These are phyloP conservation scores for Tylopilus balloui DNA, from an alignment of 768 basidiomycete genomes.

Conservation along the genomic window DNA sequence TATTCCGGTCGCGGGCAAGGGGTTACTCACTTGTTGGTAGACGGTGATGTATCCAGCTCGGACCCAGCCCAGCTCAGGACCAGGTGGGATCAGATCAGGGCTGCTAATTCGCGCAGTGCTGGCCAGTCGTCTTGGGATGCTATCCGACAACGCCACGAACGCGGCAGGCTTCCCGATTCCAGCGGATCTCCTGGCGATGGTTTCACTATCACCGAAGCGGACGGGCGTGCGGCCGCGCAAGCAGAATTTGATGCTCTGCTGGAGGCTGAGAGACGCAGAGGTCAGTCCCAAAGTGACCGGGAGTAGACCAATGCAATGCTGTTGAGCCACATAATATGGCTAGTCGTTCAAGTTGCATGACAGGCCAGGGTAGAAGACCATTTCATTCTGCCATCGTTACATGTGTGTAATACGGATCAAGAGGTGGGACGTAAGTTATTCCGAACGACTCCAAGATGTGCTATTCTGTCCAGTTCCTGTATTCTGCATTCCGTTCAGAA, in stretches of 20 bases:
- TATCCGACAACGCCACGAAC: slow-evolving; percentile 57
- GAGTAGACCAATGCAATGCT: background rate
- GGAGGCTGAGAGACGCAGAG: slow-evolving; percentile 49
- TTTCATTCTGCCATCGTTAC: background rate
- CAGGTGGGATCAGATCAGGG: slow-evolving; percentile 67
- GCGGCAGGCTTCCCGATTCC: slow-evolving; percentile 18
- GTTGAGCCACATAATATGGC: background rate
- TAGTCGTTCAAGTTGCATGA: background rate
- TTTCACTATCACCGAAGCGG: slow-evolving; percentile 12
- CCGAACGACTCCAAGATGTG: slow-evolving; percentile 6
- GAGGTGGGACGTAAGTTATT: slow-evolving; percentile 1
- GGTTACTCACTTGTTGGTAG: slow-evolving; percentile 2
- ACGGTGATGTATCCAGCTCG: slow-evolving; percentile 4
- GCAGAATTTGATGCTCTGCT: slow-evolving; percentile 55
- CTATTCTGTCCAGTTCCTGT: slow-evolving; percentile 4
- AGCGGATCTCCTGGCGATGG: slow-evolving; percentile 4
- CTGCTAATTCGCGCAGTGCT: slow-evolving; percentile 41
- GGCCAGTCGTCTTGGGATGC: slow-evolving; percentile 62
- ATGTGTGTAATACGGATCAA: slow-evolving; percentile 6
- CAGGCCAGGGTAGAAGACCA: background rate
- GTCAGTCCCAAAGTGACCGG: slow-evolving; percentile 20
- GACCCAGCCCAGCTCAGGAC: slow-evolving; percentile 22
- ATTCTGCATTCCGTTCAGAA: slow-evolving; percentile 5
- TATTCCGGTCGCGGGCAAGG: background rate
- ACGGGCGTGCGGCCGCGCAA: slow-evolving; percentile 44